Evolutionary conservation across 306 rosid genomes (phyloP).

Genomic region (Fragaria ananassa): DNA sequence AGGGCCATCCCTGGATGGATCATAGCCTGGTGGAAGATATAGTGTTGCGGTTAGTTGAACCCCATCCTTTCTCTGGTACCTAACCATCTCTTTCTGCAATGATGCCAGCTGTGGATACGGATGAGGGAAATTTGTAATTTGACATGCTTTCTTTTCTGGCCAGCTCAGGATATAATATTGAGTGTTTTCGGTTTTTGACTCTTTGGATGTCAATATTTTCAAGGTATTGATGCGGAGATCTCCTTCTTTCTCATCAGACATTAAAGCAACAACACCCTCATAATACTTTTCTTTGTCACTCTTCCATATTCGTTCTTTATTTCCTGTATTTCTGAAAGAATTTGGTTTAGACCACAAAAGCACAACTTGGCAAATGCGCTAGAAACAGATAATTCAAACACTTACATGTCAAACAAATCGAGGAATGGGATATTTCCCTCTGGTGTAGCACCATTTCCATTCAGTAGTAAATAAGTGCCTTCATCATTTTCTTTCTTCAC

Average conservation of each 20-base stretch:
- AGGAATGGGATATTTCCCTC: constrained; percentile 96
- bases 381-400: constrained; percentile 29
- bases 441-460: constrained; percentile 91
- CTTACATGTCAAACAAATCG: constrained; percentile 94
- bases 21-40: constrained; percentile 90
- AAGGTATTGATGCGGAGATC: constrained; percentile 63
- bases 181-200: constrained; percentile 94
- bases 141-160: constrained; percentile 70
- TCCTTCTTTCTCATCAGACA: constrained; percentile 94
- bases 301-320: constrained; percentile 90
- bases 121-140: constrained; percentile 92
- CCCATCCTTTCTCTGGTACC: constrained; percentile 95
- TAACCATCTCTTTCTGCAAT: constrained; percentile 93
- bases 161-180: constrained; percentile 78
- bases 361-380: constrained; percentile 14
- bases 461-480: constrained; percentile 60
- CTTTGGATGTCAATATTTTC: constrained; percentile 84
- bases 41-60: constrained; percentile 95
- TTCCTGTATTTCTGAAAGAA: constrained; percentile 80
- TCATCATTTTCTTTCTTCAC: constrained; percentile 64
- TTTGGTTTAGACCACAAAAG: constrained; percentile 35
- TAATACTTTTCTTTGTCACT: constrained; percentile 78
- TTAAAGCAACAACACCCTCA: constrained; percentile 82
- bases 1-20: constrained; percentile 85
- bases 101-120: constrained; percentile 94